Percentiles rank a stretch among this genome's conserved stretches.
Evolutionary conservation across 148 eudicot genomes (phyloP).

Genomic region (Spergularia marina): DNA sequence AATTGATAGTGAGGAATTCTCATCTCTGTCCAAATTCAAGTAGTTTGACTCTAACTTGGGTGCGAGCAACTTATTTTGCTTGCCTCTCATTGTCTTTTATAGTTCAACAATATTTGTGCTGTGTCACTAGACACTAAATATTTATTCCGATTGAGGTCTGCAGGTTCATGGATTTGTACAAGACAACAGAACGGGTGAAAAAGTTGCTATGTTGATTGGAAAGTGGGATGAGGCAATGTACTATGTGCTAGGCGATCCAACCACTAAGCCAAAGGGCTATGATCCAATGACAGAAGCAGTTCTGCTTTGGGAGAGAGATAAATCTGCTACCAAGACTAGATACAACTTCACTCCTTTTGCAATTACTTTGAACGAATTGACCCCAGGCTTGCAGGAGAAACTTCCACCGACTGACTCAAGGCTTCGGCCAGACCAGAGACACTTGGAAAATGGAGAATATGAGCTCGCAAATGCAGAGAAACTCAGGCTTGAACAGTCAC

Average conservation of each 20-base stretch:
- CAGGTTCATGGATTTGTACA: slow-evolving; percentile 97
- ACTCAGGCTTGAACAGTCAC: slow-evolving; percentile 86
- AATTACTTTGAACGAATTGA: slow-evolving; percentile 85
- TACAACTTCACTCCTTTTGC: slow-evolving; percentile 92
- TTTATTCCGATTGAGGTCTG: slow-evolving; percentile 13
- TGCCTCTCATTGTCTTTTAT: too few species aligned
- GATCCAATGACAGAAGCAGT: slow-evolving; percentile 98
- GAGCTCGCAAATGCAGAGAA: slow-evolving; percentile 91
- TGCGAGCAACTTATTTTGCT: too few species aligned
- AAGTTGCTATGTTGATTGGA: slow-evolving; percentile 88
- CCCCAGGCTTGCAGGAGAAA: slow-evolving; percentile 66
- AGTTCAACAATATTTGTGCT: background rate
- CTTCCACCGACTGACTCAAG: slow-evolving; percentile 97
- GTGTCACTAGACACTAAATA: slow-evolving; percentile 5
- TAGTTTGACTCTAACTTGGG: too few species aligned
- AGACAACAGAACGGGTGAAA: slow-evolving; percentile 91
- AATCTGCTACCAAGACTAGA: slow-evolving; percentile 66
- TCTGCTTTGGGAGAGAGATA: slow-evolving; percentile 91
- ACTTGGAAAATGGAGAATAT: slow-evolving; percentile 91
- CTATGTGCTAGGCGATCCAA: slow-evolving; percentile 90
- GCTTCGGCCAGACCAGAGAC: slow-evolving; percentile 93
- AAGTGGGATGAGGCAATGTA: slow-evolving; percentile 99
- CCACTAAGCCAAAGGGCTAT: slow-evolving; percentile 85
- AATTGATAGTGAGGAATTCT: too few species aligned
- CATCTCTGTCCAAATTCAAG: too few species aligned